Evolutionary conservation across 768 basidiomycete genomes (phyloP).

Genomic region (Chalciporus chontae): DNA sequence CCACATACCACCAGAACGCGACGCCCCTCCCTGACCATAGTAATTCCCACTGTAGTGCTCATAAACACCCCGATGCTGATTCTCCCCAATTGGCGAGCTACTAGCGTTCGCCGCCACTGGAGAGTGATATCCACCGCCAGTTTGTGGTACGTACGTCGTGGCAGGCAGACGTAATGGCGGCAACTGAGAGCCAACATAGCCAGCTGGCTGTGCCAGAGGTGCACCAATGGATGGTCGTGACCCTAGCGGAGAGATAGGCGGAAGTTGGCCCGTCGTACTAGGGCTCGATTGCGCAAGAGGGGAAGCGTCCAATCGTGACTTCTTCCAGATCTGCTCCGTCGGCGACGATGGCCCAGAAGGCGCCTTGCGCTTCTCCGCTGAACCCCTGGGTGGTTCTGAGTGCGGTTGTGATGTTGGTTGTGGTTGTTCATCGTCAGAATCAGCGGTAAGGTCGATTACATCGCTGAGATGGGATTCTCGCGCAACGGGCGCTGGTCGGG

Average conservation of each 20-base stretch:
- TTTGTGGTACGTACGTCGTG: constrained; percentile 17
- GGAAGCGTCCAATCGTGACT: constrained; percentile 39
- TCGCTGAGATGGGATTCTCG: constrained; percentile 39
- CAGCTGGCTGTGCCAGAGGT: constrained; percentile 13
- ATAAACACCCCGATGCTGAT: constrained; percentile 17
- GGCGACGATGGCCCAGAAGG: constrained; percentile 47
- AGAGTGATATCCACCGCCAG: constrained; percentile 20
- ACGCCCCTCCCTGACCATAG: constrained; percentile 18
- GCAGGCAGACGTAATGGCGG: constrained; percentile 28
- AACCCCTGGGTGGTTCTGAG: constrained; percentile 26
- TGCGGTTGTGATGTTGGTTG: constrained; percentile 27
- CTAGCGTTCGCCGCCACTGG: constrained; percentile 11
- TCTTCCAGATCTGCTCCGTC: constrained; percentile 75
- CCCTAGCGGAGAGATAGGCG: constrained; percentile 25
- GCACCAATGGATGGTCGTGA: constrained; percentile 13
- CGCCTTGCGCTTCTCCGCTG: constrained; percentile 58
- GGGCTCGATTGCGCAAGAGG: constrained; percentile 12
- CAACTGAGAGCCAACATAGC: constrained; percentile 22
- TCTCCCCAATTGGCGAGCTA: constrained; percentile 15
- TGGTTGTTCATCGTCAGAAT: constrained; percentile 69
- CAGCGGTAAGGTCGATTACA: constrained; percentile 84
- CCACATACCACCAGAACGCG: constrained; percentile 26
- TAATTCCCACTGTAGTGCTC: constrained; percentile 25
- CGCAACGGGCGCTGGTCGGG: constrained; percentile 9
- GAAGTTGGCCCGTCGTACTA: constrained; percentile 10